phyloP scores from a whole-genome alignment of 2,329 filamentous ascomycete genomes.

The Uncinocarpus reesii region DNA sequence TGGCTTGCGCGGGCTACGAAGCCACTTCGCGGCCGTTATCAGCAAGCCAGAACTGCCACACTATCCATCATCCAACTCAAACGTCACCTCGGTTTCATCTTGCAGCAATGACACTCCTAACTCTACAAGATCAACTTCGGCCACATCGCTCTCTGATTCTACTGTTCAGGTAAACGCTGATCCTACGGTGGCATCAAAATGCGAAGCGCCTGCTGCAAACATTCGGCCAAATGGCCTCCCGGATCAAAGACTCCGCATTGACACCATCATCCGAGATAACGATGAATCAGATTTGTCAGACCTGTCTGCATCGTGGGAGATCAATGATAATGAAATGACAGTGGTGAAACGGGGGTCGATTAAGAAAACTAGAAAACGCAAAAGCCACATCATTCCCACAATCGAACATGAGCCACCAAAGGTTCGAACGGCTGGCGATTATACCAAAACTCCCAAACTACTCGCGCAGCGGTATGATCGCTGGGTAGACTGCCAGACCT shows the following conservation, averaged over 20 bases:
- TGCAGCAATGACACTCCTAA: constrained; percentile 15
- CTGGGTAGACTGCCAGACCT: constrained; percentile 85
- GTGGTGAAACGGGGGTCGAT: constrained; percentile 17
- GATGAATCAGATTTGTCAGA: constrained; percentile 22
- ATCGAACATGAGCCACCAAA: constrained; percentile 30
- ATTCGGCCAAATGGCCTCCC: background rate
- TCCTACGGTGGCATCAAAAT: background rate
- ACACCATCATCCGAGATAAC: constrained; percentile 2
- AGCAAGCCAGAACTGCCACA: constrained; percentile 18
- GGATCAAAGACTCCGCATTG: background rate
- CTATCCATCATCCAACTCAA: constrained; percentile 20
- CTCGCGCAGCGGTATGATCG: constrained; percentile 64
- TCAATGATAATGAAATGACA: constrained; percentile 23
- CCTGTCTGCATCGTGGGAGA: constrained; percentile 22
- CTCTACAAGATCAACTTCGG: constrained; percentile 28
- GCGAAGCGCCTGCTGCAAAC: background rate
- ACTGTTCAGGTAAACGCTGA: background rate
- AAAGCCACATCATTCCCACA: constrained; percentile 27
- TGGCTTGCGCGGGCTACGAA: background rate
- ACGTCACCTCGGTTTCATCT: background rate
- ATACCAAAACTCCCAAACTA: constrained; percentile 67
- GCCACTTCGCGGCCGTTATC: background rate
- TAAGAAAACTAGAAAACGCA: constrained; percentile 18
- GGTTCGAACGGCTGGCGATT: constrained; percentile 60
- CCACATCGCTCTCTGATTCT: constrained; percentile 30